Conservation (phyloP, 805 yeast genomes). For the Metschnikowia rubicola region DNA sequence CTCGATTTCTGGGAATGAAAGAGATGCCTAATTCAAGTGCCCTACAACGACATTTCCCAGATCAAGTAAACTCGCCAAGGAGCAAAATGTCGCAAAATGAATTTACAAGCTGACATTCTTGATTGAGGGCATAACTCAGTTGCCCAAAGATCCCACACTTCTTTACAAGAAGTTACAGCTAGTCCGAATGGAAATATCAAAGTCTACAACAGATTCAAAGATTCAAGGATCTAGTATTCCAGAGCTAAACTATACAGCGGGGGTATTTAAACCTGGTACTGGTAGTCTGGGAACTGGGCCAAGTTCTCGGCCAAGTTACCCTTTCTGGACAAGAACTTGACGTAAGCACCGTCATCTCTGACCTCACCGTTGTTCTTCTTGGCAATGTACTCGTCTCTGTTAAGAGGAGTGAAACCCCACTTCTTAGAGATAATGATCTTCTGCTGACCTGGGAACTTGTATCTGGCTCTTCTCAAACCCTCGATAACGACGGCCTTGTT, state of each 20-base stretch:
- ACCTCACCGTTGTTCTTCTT: slow-evolving; percentile 97
- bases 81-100: too few relatives aligned
- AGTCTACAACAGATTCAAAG: neutral
- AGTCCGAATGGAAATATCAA: too few relatives aligned
- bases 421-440: slow-evolving; percentile 98
- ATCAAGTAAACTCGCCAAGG: too few relatives aligned
- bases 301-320: slow-evolving; percentile 93
- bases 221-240: slow-evolving; percentile 6
- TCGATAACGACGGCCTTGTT: slow-evolving; percentile 97
- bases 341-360: slow-evolving; percentile 99
- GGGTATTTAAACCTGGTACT: slow-evolving; percentile 43
- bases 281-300: slow-evolving; percentile 89
- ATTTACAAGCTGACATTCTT: too few relatives aligned
- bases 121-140: too few relatives aligned
- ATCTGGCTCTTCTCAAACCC: slow-evolving; percentile 99
- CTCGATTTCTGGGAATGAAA: too few relatives aligned
- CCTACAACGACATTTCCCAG: too few relatives aligned
- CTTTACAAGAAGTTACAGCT: too few relatives aligned
- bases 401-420: slow-evolving; percentile 99
- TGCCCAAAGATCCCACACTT: too few relatives aligned
- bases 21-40: too few relatives aligned
- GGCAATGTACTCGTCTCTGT: slow-evolving; percentile 94
- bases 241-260: slow-evolving; percentile 8
- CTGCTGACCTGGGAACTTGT: slow-evolving; percentile 99
- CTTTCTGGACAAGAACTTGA: slow-evolving; percentile 95